Conservation (phyloP, 2,329 filamentous ascomycete species). For the Dendryphion nanum region DNA sequence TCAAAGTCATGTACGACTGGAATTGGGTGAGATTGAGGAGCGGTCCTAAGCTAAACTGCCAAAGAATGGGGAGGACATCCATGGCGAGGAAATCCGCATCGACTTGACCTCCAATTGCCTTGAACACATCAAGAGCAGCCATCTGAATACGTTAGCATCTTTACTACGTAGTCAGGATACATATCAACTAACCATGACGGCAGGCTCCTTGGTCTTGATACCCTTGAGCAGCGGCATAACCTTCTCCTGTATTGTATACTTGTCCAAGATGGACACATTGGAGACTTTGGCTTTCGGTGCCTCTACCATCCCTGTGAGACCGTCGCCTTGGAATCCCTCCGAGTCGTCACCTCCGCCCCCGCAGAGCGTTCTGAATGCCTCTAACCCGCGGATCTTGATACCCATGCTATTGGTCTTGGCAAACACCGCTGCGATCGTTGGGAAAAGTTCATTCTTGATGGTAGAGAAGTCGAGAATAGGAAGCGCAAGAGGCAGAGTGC, state of each 20-base stretch:
- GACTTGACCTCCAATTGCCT: slow-evolving; percentile 75
- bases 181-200: slow-evolving; percentile 68
- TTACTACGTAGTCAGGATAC: background rate
- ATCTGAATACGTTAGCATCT: slow-evolving; percentile 58
- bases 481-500: slow-evolving; percentile 74
- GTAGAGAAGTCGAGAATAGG: slow-evolving; percentile 93
- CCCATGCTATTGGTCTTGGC: slow-evolving; percentile 88
- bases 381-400: slow-evolving; percentile 89
- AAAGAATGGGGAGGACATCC: slow-evolving; percentile 85
- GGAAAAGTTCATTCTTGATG: slow-evolving; percentile 95
- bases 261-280: slow-evolving; percentile 81
- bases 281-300: slow-evolving; percentile 59
- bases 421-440: slow-evolving; percentile 85
- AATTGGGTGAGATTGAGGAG: slow-evolving; percentile 84
- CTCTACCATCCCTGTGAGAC: slow-evolving; percentile 68
- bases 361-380: slow-evolving; percentile 86
- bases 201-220: slow-evolving; percentile 97
- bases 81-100: slow-evolving; percentile 90
- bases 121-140: slow-evolving; percentile 80
- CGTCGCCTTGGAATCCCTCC: slow-evolving; percentile 55
- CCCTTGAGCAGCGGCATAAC: slow-evolving; percentile 84
- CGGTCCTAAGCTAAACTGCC: slow-evolving; percentile 88
- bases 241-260: slow-evolving; percentile 98
- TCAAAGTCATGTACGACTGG: slow-evolving; percentile 82
- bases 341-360: slow-evolving; percentile 61